Base-by-base conservation (phyloP, 371 early-diverging fungal genomes). In the Saksenaea vasiformis region DNA sequence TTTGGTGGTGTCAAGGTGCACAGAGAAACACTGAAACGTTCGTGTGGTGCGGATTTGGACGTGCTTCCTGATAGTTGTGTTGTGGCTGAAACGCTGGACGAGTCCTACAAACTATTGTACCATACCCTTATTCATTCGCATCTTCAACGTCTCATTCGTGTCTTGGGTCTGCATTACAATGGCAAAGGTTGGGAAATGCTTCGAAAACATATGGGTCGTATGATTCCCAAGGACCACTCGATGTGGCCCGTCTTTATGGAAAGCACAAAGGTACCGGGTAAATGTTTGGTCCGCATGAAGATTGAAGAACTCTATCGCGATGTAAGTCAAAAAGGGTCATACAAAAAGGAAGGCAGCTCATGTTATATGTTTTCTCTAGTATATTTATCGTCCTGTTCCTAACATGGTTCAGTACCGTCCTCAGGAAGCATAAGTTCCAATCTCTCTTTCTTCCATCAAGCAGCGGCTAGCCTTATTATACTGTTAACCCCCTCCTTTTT, bases 1-100 rank as follows among this genome's bases (percentile, higher is more conserved):
- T 91, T 88, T 81, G 92, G 92, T 67, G 92, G 92, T 37, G 73
- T 90, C 43, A 88, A 83, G 70, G 82, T 82, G 5, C 87, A 90
- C 58, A 80, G 71, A 24, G 77, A 79, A 28, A 87, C 86, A 15
- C 76, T 90, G 24, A 63, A 65, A 24, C 44, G 64, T 22, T 68
- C 84, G 5, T 72, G 71, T 27, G 83, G 82, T 43, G 67, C 72
- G 26, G 66, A 81, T 34, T 67, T 86, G 28, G 82, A 87, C 36
- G 82, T 87, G 38, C 67, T 89, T 22, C 85, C 88, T 13, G 87
- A 83, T 51, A 78, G 82, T 47, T 82, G 80, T 67, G 82, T 82
- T 13, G 83, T 79, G 31, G 90, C 89, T 2, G 60, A 83, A 17
- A 60, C 73, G 5, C 53, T 85, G 60, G 72, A 85, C 34, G 90